phyloP scores from a whole-genome alignment of 2,329 filamentous ascomycete genomes.

The Claviceps digitariae region DNA sequence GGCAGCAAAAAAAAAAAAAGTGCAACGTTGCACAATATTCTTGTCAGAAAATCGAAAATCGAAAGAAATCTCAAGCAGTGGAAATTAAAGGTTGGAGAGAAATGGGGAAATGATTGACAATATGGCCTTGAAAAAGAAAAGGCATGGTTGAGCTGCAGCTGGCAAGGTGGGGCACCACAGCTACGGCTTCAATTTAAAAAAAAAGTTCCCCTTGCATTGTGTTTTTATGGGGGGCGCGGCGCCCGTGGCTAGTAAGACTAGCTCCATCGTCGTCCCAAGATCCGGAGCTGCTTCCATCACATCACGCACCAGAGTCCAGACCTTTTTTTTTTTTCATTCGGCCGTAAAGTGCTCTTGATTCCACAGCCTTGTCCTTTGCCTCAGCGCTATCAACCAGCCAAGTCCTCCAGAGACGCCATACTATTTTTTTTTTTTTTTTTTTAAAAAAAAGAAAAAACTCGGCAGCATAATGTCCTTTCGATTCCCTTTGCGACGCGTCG shows the following conservation, averaged over 20 bases:
- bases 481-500: conserved; percentile 19
- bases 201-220: not conserved
- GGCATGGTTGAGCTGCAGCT: not conserved
- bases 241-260: not conserved
- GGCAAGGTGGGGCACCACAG: not conserved
- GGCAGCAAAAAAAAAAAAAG: not conserved
- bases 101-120: not conserved
- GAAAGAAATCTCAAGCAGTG: not conserved
- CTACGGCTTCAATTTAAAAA: not conserved
- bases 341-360: not conserved
- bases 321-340: not conserved
- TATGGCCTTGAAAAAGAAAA: not conserved
- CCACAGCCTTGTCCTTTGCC: too few species aligned
- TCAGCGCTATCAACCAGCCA: too few species aligned
- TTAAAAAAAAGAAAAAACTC: too few species aligned
- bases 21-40: not conserved
- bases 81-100: not conserved
- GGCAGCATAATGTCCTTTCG: conserved; percentile 23
- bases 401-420: not conserved
- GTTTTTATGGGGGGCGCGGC: too few species aligned
- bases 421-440: too few species aligned
- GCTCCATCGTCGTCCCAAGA: not conserved
- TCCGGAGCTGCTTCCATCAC: too few species aligned
- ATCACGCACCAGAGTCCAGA: too few species aligned
- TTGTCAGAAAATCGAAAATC: too few species aligned